Base-by-base conservation (phyloP, 371 early-diverging fungal genomes). In the Fennellomyces sp. region DNA sequence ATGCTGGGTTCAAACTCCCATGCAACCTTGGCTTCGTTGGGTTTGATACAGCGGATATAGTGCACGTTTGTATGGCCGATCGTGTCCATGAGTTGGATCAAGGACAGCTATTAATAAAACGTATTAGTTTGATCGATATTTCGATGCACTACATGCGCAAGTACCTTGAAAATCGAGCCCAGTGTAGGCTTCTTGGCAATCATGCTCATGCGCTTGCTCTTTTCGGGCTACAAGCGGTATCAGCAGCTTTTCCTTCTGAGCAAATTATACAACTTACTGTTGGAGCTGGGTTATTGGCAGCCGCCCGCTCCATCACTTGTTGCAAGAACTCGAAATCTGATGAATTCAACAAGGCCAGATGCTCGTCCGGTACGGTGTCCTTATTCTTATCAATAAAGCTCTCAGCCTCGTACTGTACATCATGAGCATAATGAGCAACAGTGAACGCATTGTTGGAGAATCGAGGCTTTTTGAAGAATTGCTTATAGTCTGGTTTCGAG, bases 351-450 rank as follows among this genome's bases (percentile, higher is more conserved):
- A 92, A 64, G 15, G 72, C 83, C 58, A 94, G 64, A 47, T 92
- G 81, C 69, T 98, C 97, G 53, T 97, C 98, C 41, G 95, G 93
- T 12, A 97, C 94, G 11, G 97, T 94, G 78, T 99, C 99, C 77
- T 94, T 95, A 81, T 99, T 99, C 84, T 99, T 99, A 56, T 96
- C 95, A 47, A 99, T 79, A 81, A 99, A 99, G 10, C 94, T 95
- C 25, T 96, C 94, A 30, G 91, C 85, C 57, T 89, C 89, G 66
- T 98, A 98, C 38, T 89, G 83, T 26, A 97, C 97, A 61, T 89
- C 85, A 61, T 92, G 90, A 36, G 97, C 97, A 68, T 96, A 97
- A 70, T 98, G 98, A 25, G 84, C 82, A 48, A 98, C 76, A 17
- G 88, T 88, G 68, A 98, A 98, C 15, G 88, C 89, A 45, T 78